Base-by-base conservation (phyloP, 305 asterid genomes). In the Rubia peregrina region DNA sequence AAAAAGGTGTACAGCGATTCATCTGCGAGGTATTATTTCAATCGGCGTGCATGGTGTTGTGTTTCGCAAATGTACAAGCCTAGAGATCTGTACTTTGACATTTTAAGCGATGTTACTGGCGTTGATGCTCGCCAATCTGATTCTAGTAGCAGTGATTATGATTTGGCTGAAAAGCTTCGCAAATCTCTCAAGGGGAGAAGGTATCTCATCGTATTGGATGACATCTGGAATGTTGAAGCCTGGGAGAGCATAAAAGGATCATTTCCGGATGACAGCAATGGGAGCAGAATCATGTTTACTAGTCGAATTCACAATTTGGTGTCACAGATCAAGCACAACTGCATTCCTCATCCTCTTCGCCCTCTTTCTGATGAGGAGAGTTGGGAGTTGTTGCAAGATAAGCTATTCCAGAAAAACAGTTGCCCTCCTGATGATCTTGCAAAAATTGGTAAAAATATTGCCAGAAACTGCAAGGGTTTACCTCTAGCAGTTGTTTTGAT, bases 401-500 rank as follows among this genome's bases (percentile, higher is more conserved):
- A 71, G 69, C 48, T 62, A 26, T 36, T 57, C 21, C 36, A 9
- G 0, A 14, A 30, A 12, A 36, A 10, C 12, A 16, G 8, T 30
- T 43, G 36, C 38, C 69, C 49, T 44, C 10, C 3, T 17, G 22
- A 19, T 4, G 22, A 60, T 21, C 33, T 56, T 0, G 48, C 68
- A 6, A 7, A 33, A 3, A 36, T 61, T 2, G 69, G 69, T 19
- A 26, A 61, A 8, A 36, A 63, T 6, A 38, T 63, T 63, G 68
- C 48, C 13, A 63, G 19, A 38, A 63, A 63, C 49, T 71, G 75
- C n/a, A 30, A 71, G 61, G 49, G 75, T 26, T 40, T 71, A 21
- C 75, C 75, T 19, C 33, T 61, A 13, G 61, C 75, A 42, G 43
- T 71, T 14, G 74, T 71, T 42, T 48, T 71, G 40, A 16, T 71